Evolutionary conservation across 257 asterid species (phyloP), one percentile per base, ranked within the genome.

Genomic region (Verbena officinalis): DNA sequence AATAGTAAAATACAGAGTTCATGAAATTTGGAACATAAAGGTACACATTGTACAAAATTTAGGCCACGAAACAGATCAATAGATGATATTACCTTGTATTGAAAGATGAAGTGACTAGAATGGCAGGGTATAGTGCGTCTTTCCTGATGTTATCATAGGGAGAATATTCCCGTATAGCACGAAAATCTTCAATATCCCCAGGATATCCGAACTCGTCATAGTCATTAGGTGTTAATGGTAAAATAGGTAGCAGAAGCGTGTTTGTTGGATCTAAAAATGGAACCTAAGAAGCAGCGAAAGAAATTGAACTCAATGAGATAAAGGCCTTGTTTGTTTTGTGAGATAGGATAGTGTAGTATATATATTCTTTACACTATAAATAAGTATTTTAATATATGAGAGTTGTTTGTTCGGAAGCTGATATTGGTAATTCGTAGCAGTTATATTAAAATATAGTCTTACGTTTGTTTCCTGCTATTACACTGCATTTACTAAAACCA

Each of bases 201-300:
- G 99, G 99, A 75, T 87, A 87, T 57, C 99, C 99, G 71, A 90
- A 90, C 78, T 93, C 99, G 75, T 93, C 99, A 6, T 84, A 93
- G 78, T 93, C 97, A 60, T 77, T 79, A 67, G 93, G 87, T 55
- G 84, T 68, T 54, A 90, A 73, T 3, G 99, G 97, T 58, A 93
- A 75, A 58, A 88, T 74, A 52, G 99, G 99, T 42, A 75, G 70
- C 76, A 75, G 65, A 60, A 93, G 95, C 48, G 99, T 93, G 77
- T 86, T 81, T 2, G 85, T 86, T 46, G 96, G 96, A 79, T 93
- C 99, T 72, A 93, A 61, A 83, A 90, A 87, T 0, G 97, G 97
- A 67, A 88, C 96, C 96, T 93, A 65, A 66, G 54, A 57, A 49
- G 33, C 65, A 36, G 10, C 24, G 11, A 55, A 34, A 22, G 16